phyloP scores from a whole-genome alignment of 1,284 basidiomycete genomes.

The Leccinum holopus region DNA sequence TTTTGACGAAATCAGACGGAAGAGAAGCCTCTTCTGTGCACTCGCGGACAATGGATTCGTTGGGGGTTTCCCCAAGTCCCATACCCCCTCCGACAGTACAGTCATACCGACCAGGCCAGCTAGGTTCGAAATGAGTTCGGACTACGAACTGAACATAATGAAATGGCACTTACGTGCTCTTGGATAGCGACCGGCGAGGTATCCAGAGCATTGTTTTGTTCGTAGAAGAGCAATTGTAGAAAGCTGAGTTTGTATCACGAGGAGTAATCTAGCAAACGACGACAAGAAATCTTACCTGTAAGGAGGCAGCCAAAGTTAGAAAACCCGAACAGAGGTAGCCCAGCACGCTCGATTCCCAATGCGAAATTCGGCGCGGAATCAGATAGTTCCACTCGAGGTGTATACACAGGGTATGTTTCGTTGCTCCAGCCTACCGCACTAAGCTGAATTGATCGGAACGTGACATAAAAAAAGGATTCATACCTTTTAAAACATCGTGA shows the following conservation, averaged over 20 bases:
- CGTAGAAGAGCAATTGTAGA: slow-evolving; percentile 24
- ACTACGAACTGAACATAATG: not conserved
- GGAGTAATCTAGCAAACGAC: slow-evolving; percentile 4
- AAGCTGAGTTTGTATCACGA: slow-evolving; percentile 12
- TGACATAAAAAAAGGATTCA: not conserved
- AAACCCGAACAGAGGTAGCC: slow-evolving; percentile 44
- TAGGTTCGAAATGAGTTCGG: slow-evolving; percentile 13
- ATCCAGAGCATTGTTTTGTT: slow-evolving; percentile 38
- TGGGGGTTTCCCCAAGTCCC: slow-evolving; percentile 36
- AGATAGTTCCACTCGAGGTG: slow-evolving; percentile 15
- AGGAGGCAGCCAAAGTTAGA: slow-evolving; percentile 44
- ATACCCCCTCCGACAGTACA: slow-evolving; percentile 47
- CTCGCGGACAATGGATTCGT: slow-evolving; percentile 40
- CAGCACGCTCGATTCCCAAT: slow-evolving; percentile 44
- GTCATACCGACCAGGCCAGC: slow-evolving; percentile 44
- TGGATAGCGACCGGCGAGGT: slow-evolving; percentile 40
- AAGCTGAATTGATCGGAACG: not conserved
- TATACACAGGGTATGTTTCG: slow-evolving; percentile 29
- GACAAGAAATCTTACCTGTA: slow-evolving; percentile 31
- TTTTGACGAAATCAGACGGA: slow-evolving; percentile 34
- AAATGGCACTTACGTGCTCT: slow-evolving; percentile 37
- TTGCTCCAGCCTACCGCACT: slow-evolving; percentile 22
- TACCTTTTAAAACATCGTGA: slow-evolving; percentile 25
- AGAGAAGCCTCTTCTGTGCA: slow-evolving; percentile 43
- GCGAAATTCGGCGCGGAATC: slow-evolving; percentile 24